Percentiles rank a stretch among this genome's conserved stretches.
These are phyloP conservation scores for Chrysoporthe cubensis DNA, from an alignment of 2,329 filamentous ascomycete genomes.

Conservation along the genomic window DNA sequence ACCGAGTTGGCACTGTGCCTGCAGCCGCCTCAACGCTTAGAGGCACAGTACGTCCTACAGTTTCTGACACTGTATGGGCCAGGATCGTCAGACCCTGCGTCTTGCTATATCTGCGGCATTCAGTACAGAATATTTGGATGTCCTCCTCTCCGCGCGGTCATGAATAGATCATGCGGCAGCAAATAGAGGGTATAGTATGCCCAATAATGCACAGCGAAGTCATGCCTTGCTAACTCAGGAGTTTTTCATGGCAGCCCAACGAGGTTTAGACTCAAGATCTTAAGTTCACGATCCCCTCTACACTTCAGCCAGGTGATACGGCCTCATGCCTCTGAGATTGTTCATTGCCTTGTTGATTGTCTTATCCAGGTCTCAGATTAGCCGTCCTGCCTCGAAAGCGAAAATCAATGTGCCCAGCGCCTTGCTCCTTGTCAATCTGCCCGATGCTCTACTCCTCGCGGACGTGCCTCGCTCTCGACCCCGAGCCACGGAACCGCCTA, in stretches of 20 bases:
- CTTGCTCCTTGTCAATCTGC: constrained; percentile 26
- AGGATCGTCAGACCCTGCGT: constrained; percentile 8
- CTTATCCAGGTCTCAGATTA: neutral
- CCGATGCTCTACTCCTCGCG: constrained; percentile 20
- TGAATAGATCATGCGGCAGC: neutral
- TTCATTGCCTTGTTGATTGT: neutral
- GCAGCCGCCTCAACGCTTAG: neutral
- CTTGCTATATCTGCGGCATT: neutral
- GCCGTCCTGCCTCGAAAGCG: constrained; percentile 19
- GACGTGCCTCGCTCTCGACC: constrained; percentile 10
- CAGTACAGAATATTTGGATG: neutral
- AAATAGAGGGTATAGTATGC: neutral
- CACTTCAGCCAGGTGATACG: neutral
- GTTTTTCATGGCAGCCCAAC: neutral
- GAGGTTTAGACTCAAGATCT: neutral
- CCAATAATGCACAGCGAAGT: neutral
- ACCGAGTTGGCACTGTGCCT: constrained; percentile 18
- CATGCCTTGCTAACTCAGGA: neutral
- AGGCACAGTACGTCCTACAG: neutral
- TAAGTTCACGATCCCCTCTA: neutral
- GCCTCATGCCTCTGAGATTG: neutral
- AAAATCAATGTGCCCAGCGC: constrained; percentile 30
- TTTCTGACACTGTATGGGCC: constrained; percentile 1
- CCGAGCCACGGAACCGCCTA: neutral
- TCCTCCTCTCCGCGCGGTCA: neutral